Base-by-base conservation (phyloP, 352 stramenopile species). In the Plasmopara viticola region DNA sequence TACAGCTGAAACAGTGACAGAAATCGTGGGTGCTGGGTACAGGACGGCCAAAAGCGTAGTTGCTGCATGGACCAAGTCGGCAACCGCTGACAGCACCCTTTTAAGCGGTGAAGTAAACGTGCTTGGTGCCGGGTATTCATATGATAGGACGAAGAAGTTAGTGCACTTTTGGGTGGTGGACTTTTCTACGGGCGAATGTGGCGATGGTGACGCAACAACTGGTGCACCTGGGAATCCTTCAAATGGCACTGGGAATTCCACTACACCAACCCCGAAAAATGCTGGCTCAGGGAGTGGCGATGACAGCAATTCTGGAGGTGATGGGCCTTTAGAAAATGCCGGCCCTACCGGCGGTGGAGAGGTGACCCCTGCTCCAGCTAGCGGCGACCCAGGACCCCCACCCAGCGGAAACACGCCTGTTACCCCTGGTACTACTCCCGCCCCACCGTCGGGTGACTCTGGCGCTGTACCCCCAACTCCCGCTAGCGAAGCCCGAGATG, bases 11-110 rank as follows among this genome's bases (percentile, higher is more conserved):
- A 20, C 12, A 0, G 63, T 75, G 13, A 68, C 62, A n/a, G 74
- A 86, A 45, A 70, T 77, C 43, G 70, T 82, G 6, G 74, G 59
- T 25, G 72, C 64, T 13, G 74, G 74, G 5, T 78, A 78, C 52
- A 48, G 44, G 18, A 58, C 64, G 5, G 68, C 66, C 5, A 50
- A 62, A 20, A 56, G 38, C 9, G 66, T 81, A 42, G 72, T 84
- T 48, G 63, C 58, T 2, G 64, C 65, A 44, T 84, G 70, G 72
- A 50, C 48, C 50, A 81, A 81, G 47, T 70, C 68, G n/a, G 12
- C 56, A 1, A 74, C 51, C 7, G 70, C 70, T 38, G 57, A 60
- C 14, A 62, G 46, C 35, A 80, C 74, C 34, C 51, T 84, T 9
- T 56, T 81, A 8, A 41, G 37, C 44, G 54, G 63, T 40, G 62